Evolutionary conservation across 805 yeast genomes (phyloP), one percentile per base, ranked within the genome.

Genomic region (Ogataea henricii): DNA sequence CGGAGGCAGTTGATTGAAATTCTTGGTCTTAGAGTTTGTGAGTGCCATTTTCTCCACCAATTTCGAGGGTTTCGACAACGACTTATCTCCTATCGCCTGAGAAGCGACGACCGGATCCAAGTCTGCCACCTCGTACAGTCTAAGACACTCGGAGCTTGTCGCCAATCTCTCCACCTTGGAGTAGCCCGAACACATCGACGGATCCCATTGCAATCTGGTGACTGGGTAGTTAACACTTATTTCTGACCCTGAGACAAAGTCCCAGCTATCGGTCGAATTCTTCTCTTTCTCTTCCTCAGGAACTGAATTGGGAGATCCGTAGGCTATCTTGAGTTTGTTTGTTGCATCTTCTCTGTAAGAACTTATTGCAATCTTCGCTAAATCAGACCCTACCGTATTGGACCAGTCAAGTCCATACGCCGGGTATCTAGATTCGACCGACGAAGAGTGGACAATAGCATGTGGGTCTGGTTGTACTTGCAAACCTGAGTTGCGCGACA

Each of bases 341-440:
- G 74, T 70, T 22, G 81, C 71, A 43, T 89, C 96, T 64, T 91
- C 97, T 49, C 87, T 78, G 62, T 82, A 89, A 0, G 96, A 78
- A n/a, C 84, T 76, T n/a, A 85, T 62, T 0, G 89, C 94, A 6
- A 87, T 66, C 40, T 74, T 69, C 7, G 82, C 83, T 9, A 60
- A 49, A 2, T 71, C 72, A 3, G 70, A 62, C 16, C 52, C 54
- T 1, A 36, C 21, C n/a, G 68, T 53, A 20, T 53, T 51, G 4
- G 78, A 56, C 87, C 87, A 82, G 51, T 79, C 85, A 26, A 74
- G 64, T 5, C 74, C 70, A 49, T 70, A 78, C 10, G 82, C 59
- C 1, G 83, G 83, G 66, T 72, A 74, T 43, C 72, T 68, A 0
- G 78, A 63, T 45, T 76, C 79, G 51, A 70, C 79, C 48, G 68